Conservation (phyloP, 2,329 filamentous ascomycete genomes). For the Diplodia seriata region DNA sequence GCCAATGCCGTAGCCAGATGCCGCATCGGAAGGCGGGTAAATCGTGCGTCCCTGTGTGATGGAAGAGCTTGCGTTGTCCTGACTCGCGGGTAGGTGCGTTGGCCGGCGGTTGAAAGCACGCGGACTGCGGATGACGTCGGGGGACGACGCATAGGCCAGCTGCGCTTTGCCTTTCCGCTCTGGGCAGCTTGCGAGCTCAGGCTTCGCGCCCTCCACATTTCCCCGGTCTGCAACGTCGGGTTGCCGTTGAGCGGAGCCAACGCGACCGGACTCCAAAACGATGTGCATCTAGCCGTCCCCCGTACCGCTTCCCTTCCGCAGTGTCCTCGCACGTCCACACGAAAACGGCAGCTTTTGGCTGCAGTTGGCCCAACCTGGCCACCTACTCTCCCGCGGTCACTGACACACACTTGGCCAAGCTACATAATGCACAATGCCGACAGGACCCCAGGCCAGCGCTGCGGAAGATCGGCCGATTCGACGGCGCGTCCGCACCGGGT, state of each 20-base stretch:
- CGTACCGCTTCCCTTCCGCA: slow-evolving; percentile 1
- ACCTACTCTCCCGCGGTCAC: neutral
- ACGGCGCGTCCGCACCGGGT: slow-evolving; percentile 48
- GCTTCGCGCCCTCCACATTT: slow-evolving; percentile 1
- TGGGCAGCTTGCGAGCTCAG: neutral
- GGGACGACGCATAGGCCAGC: neutral
- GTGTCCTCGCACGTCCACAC: neutral
- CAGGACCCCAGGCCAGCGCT: neutral
- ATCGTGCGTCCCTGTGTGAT: neutral
- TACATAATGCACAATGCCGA: slow-evolving; percentile 16
- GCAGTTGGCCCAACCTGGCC: neutral
- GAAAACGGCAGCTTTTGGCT: slow-evolving; percentile 24
- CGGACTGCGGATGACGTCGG: slow-evolving; percentile 5
- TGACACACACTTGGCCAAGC: neutral
- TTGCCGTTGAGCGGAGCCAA: neutral
- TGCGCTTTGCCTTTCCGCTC: slow-evolving; percentile 16
- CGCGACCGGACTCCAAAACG: neutral
- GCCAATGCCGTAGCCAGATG: neutral
- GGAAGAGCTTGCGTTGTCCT: neutral
- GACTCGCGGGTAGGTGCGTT: slow-evolving; percentile 9
- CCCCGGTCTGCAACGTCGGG: neutral
- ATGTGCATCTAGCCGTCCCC: neutral
- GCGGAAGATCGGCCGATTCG: slow-evolving; percentile 25
- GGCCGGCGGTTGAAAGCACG: neutral
- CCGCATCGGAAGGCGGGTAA: neutral